These are phyloP conservation scores for Nephelium lappaceum DNA, from an alignment of 345 rosid species.

Conservation along the genomic window DNA sequence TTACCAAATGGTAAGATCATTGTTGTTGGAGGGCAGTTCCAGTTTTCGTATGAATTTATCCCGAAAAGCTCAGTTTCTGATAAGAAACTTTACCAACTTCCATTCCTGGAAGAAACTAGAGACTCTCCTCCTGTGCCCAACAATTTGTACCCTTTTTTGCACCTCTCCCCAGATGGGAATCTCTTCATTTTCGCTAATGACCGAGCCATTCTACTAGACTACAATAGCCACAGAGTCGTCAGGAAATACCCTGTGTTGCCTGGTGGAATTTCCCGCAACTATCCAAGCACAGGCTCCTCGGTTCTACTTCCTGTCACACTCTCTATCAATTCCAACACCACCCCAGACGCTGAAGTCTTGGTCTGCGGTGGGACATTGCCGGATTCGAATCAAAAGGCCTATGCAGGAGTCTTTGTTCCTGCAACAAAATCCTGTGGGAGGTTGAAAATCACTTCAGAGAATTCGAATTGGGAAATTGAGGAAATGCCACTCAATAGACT, in stretches of 20 bases:
- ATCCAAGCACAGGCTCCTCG: slow-evolving; percentile 61
- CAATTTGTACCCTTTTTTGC: slow-evolving; percentile 58
- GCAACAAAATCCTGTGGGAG: slow-evolving; percentile 34
- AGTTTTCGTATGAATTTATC: slow-evolving; percentile 24
- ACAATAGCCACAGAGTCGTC: slow-evolving; percentile 31
- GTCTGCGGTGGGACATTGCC: slow-evolving; percentile 45
- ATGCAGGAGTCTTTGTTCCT: slow-evolving; percentile 16
- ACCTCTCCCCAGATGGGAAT: slow-evolving; percentile 46
- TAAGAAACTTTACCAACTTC: slow-evolving; percentile 18
- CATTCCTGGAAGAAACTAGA: slow-evolving; percentile 36
- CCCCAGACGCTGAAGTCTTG: slow-evolving; percentile 34
- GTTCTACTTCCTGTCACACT: slow-evolving; percentile 44
- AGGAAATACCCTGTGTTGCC: slow-evolving; percentile 47
- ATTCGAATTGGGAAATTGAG: slow-evolving; percentile 42
- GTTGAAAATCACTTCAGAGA: slow-evolving; percentile 21
- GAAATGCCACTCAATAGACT: slow-evolving; percentile 48
- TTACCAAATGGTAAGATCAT: slow-evolving; percentile 39
- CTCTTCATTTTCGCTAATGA: slow-evolving; percentile 56
- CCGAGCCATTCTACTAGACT: slow-evolving; percentile 47
- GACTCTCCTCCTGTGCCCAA: slow-evolving; percentile 26
- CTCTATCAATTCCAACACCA: neutral
- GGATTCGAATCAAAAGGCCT: slow-evolving; percentile 23
- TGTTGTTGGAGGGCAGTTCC: slow-evolving; percentile 37
- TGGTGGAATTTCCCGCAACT: slow-evolving; percentile 50
- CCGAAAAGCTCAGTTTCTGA: slow-evolving; percentile 26